Evolutionary conservation across 129 eudicot species (phyloP).

Genomic region (Chrysanthemum lavandulifolium): DNA sequence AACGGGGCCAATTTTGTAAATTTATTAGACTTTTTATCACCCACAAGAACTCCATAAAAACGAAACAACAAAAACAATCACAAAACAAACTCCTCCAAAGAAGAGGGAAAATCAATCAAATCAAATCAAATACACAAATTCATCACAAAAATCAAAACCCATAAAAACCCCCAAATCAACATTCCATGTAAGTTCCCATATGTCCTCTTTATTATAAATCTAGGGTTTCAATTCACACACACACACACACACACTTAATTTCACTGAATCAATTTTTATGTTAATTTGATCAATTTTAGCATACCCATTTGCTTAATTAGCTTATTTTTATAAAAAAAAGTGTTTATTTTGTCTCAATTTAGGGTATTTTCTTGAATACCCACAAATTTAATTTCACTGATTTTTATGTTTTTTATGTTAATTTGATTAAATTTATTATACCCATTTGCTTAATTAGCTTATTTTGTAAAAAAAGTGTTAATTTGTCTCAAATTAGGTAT

Average conservation of each 20-base stretch:
- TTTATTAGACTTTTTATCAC: no score
- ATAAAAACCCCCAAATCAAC: not conserved
- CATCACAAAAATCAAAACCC: not conserved
- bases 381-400: not conserved
- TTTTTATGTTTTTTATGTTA: not conserved
- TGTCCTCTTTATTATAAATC: not conserved
- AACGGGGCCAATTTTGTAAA: no score
- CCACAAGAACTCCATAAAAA: no score
- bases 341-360: no score
- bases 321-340: not conserved
- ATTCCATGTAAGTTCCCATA: not conserved
- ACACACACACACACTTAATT: not conserved
- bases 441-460: not conserved
- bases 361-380: not conserved
- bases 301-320: not conserved
- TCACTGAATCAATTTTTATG: no score
- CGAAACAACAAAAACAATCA: no score
- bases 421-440: not conserved
- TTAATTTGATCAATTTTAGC: not conserved
- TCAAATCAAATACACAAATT: not conserved
- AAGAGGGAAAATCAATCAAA: not conserved
- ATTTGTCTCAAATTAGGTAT: not conserved
- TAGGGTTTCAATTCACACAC: slow-evolving; percentile 1
- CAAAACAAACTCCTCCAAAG: not conserved
- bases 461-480: not conserved